These are phyloP conservation scores for Warburgia ugandensis DNA, from an alignment of 164 flowering plant species.

Conservation along the genomic window DNA sequence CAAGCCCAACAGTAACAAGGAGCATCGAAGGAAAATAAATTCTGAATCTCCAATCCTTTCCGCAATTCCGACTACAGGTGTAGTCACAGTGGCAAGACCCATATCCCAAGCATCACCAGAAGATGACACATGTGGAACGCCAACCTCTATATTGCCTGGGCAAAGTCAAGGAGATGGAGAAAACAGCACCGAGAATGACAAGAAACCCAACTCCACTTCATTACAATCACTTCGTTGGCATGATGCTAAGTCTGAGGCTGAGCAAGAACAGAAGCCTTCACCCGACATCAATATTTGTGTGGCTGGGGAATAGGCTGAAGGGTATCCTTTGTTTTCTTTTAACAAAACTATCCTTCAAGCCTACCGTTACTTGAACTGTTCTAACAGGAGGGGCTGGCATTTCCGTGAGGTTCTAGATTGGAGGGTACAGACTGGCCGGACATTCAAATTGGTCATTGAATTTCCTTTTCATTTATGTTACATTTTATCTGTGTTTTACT, in stretches of 20 bases:
- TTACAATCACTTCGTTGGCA: slow-evolving; percentile 31
- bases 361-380: no score
- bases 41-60: slow-evolving; percentile 24
- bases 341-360: no score
- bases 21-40: slow-evolving; percentile 34
- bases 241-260: slow-evolving; percentile 19
- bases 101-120: slow-evolving; percentile 41
- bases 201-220: slow-evolving; percentile 19
- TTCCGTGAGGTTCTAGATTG: no score
- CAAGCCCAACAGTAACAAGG: slow-evolving; percentile 39
- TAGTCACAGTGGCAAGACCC: slow-evolving; percentile 41
- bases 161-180: slow-evolving; percentile 37
- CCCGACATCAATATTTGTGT: slow-evolving; percentile 57
- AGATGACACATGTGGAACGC: slow-evolving; percentile 17
- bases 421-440: no score
- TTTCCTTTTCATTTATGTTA: no score
- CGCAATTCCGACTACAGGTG: slow-evolving; percentile 13
- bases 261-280: slow-evolving; percentile 38
- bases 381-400: not conserved
- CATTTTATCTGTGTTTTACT: no score
- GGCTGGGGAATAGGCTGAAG: slow-evolving; percentile 23
- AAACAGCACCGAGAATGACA: slow-evolving; percentile 17
- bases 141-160: slow-evolving; percentile 24
- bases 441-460: no score
- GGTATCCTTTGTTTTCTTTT: no score